These are phyloP conservation scores for Dothistroma septosporum DNA, from an alignment of 2,329 filamentous ascomycete genomes.

Conservation along the genomic window DNA sequence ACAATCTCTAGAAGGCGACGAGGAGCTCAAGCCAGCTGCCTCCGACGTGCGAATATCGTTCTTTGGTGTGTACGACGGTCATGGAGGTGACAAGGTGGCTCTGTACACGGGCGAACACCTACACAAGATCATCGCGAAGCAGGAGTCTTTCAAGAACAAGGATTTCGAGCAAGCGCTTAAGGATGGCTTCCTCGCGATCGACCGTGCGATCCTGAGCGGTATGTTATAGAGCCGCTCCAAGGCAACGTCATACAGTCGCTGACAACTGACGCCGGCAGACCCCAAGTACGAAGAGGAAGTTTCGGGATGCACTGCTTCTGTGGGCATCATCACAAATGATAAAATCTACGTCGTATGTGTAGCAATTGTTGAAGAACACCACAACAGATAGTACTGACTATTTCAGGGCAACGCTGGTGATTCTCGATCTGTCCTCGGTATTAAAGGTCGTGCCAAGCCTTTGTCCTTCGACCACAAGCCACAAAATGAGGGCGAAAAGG, in stretches of 20 bases:
- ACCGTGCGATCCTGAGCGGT: slow-evolving; percentile 95
- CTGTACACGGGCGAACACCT: slow-evolving; percentile 88
- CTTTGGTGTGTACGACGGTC: slow-evolving; percentile 97
- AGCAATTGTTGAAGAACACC: background rate
- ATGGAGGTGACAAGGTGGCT: slow-evolving; percentile 95
- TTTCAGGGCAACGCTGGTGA: slow-evolving; percentile 90
- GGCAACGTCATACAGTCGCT: slow-evolving; percentile 15
- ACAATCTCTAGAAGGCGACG: slow-evolving; percentile 56
- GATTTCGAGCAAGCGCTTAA: slow-evolving; percentile 95
- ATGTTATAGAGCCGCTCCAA: slow-evolving; percentile 34
- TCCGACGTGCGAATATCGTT: slow-evolving; percentile 77
- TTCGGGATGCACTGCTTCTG: slow-evolving; percentile 93
- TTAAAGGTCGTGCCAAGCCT: slow-evolving; percentile 95
- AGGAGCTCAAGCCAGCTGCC: slow-evolving; percentile 53
- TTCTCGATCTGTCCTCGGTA: slow-evolving; percentile 87
- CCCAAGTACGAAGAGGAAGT: slow-evolving; percentile 97
- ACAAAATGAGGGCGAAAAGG: slow-evolving; percentile 96
- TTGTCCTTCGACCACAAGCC: slow-evolving; percentile 99
- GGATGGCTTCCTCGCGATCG: slow-evolving; percentile 93
- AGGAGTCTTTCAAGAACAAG: slow-evolving; percentile 85
- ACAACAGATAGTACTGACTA: slow-evolving; percentile 15
- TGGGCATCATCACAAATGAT: slow-evolving; percentile 79
- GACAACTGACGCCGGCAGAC: slow-evolving; percentile 55
- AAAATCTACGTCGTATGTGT: slow-evolving; percentile 90
- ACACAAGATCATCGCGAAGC: slow-evolving; percentile 89